Conservation (phyloP, 495 filamentous ascomycete species). For the Rusavskia elegans region DNA sequence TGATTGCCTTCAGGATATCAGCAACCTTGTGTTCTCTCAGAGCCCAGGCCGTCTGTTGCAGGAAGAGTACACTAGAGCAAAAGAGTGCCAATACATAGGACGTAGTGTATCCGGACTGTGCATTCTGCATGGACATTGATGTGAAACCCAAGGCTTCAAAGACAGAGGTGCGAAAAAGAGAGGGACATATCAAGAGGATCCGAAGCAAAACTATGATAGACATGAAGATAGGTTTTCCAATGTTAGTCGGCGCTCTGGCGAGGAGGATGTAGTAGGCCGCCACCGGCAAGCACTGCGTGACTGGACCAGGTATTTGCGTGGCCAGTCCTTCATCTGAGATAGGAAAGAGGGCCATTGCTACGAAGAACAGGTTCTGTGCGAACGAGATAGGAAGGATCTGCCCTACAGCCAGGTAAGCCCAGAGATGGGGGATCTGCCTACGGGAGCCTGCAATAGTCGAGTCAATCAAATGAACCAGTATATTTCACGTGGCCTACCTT, state of each 20-base stretch:
- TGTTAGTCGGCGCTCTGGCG: conserved; percentile 27
- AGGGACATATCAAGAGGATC: conserved; percentile 31
- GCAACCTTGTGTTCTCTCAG: conserved; percentile 10
- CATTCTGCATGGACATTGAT: not conserved
- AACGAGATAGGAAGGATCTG: conserved; percentile 45
- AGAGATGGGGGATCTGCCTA: conserved; percentile 37
- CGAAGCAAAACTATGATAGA: conserved; percentile 25
- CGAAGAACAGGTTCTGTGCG: conserved; percentile 47
- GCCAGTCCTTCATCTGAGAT: conserved; percentile 24
- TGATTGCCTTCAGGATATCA: conserved; percentile 3
- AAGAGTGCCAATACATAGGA: not conserved
- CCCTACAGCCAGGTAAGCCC: conserved; percentile 40
- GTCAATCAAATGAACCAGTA: not conserved
- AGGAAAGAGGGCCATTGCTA: conserved; percentile 39
- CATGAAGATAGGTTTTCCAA: conserved; percentile 30
- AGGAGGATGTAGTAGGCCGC: conserved; percentile 25
- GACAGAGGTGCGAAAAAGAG: conserved; percentile 9
- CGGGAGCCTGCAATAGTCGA: conserved; percentile 9
- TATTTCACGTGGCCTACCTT: conserved; percentile 18
- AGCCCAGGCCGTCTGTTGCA: not conserved
- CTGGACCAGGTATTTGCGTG: conserved; percentile 30
- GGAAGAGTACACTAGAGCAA: not conserved
- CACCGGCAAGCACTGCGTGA: conserved; percentile 24
- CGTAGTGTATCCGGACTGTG: not conserved
- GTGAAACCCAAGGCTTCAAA: not conserved